Evolutionary conservation across 768 basidiomycete genomes (phyloP), one percentile per base, ranked within the genome.

Genomic region (Favolaschia claudopus): DNA sequence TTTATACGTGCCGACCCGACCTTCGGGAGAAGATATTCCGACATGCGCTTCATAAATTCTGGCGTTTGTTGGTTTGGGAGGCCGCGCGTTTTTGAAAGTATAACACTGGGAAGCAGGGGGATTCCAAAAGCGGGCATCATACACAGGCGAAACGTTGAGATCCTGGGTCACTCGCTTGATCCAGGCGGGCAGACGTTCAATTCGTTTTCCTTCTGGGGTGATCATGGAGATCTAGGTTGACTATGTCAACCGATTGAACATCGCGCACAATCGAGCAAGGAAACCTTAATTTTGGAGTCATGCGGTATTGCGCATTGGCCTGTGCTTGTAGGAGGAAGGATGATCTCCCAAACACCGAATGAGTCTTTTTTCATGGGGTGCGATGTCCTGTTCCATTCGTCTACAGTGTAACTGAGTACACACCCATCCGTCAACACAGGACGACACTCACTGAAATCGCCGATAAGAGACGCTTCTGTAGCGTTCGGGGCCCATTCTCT

Each of bases 41-140:
- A 99, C 95, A 69, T 99, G 97, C 0, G 96, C 97, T 71, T 99
- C 97, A 70, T 99, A 99, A 57, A 99, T 95, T 63, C 89, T 88
- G 39, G 88, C 71, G 32, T 88, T 82, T 17, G 77, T 76, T 13
- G 90, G 89, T 57, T 87, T 85, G 0, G 84, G 79, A 12, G 93
- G 93, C 10, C 85, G 81, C 40, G 82, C 58, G 71, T 98, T 81
- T 72, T 94, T 96, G 79, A 96, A 96, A 27, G 80, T 78, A 78
- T 98, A 97, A 44, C 70, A 77, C 62, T 92, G 78, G 24, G 82
- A 76, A 36, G 77, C 69, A 19, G 93, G 89, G 1, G 97, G 97
- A 72, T 99, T 98, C 97, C 97, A 99, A 76, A 99, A 97, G n/a
- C 93, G 88, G 19, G 94, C 93, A 60, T 99, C 97, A 73, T 96